Conservation (phyloP, 2,329 filamentous ascomycete species). For the Chrysosporium keratinophilum region DNA sequence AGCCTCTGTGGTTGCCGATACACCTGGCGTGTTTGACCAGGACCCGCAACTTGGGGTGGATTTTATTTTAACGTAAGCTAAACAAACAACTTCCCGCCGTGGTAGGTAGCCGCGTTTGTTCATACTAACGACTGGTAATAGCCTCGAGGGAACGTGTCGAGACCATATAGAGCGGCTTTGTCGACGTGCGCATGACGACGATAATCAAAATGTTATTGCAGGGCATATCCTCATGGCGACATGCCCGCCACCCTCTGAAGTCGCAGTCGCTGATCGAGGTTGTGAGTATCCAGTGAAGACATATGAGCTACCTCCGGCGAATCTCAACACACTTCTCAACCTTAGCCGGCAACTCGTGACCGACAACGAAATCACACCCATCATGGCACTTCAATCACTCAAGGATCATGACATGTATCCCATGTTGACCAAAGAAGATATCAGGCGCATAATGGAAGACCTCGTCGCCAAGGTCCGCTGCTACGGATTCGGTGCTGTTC, state of each 20-base stretch:
- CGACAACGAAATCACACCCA: conserved; percentile 75
- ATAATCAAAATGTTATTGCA: conserved; percentile 56
- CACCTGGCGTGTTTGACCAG: conserved; percentile 35
- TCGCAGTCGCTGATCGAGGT: conserved; percentile 43
- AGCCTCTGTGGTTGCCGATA: conserved; percentile 16
- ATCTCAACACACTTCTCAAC: conserved; percentile 71
- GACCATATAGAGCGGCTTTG: conserved; percentile 71
- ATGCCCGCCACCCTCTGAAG: conserved; percentile 63
- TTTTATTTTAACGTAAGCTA: conserved; percentile 38
- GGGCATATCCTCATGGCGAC: conserved; percentile 92
- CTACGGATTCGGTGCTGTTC: conserved; percentile 68
- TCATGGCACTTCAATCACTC: conserved; percentile 87
- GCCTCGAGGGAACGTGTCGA: conserved; percentile 80
- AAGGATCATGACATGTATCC: conserved; percentile 58
- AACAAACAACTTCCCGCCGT: neutral
- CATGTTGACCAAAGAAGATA: conserved; percentile 57
- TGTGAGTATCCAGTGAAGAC: conserved; percentile 58
- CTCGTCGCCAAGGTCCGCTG: conserved; percentile 74
- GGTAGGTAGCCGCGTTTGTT: neutral
- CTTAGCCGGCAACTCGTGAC: conserved; percentile 72
- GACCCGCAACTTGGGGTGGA: conserved; percentile 40
- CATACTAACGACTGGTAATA: conserved; percentile 11
- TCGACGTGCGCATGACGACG: conserved; percentile 43
- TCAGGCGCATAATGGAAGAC: conserved; percentile 61
- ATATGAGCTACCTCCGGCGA: conserved; percentile 65